Conservation (phyloP, 2,329 filamentous ascomycete species). For the Colletotrichum sp. region DNA sequence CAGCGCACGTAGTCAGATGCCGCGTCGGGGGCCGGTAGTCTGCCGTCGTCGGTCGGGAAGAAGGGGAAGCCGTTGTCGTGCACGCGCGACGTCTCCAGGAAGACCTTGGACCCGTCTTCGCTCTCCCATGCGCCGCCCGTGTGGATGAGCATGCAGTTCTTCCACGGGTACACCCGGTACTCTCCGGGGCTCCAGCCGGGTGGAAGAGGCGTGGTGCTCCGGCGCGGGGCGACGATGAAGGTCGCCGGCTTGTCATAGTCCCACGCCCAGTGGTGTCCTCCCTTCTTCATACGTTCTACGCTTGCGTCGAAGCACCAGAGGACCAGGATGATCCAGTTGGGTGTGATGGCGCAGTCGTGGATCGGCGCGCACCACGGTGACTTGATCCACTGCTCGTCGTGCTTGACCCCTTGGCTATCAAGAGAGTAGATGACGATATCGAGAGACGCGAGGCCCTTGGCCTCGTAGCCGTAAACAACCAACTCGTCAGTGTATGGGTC, state of each 20-base stretch:
- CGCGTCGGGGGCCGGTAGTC: constrained; percentile 32
- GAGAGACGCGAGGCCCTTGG: constrained; percentile 38
- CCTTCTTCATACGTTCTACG: constrained; percentile 40
- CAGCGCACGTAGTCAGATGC: constrained; percentile 47
- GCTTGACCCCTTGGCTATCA: constrained; percentile 40
- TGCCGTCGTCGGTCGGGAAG: constrained; percentile 27
- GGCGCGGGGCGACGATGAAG: constrained; percentile 3
- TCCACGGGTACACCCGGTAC: constrained; percentile 23
- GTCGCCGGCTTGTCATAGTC: constrained; percentile 20
- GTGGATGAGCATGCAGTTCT: constrained; percentile 21
- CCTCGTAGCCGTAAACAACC: constrained; percentile 45
- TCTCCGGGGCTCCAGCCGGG: constrained; percentile 27
- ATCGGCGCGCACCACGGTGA: constrained; percentile 50
- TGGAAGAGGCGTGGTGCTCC: constrained; percentile 12
- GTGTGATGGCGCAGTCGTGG: constrained; percentile 44
- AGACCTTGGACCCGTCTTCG: neutral
- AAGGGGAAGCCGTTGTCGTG: constrained; percentile 25
- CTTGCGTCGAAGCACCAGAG: constrained; percentile 38
- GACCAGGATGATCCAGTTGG: constrained; percentile 39
- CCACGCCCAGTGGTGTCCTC: constrained; percentile 43
- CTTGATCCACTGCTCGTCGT: constrained; percentile 52
- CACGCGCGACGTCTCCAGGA: constrained; percentile 25
- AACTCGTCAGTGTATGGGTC: constrained; percentile 44
- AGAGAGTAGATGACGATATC: constrained; percentile 39
- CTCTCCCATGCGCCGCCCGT: constrained; percentile 24